These are phyloP conservation scores for Trichophyton simii DNA, from an alignment of 2,329 filamentous ascomycete genomes.

Conservation along the genomic window DNA sequence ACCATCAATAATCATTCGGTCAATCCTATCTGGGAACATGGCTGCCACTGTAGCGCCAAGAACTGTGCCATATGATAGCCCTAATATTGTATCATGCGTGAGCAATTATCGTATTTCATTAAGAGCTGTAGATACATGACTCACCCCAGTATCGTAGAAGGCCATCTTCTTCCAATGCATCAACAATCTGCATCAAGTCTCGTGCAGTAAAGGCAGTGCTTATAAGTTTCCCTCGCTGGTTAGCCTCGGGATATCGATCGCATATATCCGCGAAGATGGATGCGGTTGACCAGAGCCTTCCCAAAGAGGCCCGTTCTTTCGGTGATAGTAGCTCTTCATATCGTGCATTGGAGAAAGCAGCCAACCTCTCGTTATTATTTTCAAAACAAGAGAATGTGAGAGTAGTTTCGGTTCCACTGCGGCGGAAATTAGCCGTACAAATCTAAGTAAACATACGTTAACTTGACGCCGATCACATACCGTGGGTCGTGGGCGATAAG, in stretches of 20 bases:
- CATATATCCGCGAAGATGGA: background rate
- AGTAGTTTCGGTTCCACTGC: slow-evolving; percentile 7
- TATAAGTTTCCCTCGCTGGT: slow-evolving; percentile 24
- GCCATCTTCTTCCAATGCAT: slow-evolving; percentile 31
- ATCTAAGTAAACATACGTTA: background rate
- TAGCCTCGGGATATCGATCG: slow-evolving; percentile 3
- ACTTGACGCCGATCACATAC: slow-evolving; percentile 4
- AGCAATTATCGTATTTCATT: background rate
- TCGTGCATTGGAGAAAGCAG: background rate
- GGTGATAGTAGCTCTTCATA: background rate
- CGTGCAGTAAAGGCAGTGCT: slow-evolving; percentile 33
- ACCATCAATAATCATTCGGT: slow-evolving; percentile 28
- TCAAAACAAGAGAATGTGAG: slow-evolving; percentile 6
- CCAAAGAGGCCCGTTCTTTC: background rate
- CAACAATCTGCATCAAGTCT: slow-evolving; percentile 34
- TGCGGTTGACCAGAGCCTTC: background rate
- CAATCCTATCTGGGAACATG: slow-evolving; percentile 32
- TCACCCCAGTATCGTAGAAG: slow-evolving; percentile 30
- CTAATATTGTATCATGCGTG: slow-evolving; percentile 22
- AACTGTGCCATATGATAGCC: slow-evolving; percentile 19
- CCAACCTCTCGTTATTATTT: background rate
- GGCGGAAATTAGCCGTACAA: background rate
- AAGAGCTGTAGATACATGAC: background rate
- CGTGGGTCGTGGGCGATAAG: slow-evolving; percentile 13
- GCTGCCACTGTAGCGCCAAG: slow-evolving; percentile 23